Conservation (phyloP, 176 grass and related monocot species). For the Avena atlantica region DNA sequence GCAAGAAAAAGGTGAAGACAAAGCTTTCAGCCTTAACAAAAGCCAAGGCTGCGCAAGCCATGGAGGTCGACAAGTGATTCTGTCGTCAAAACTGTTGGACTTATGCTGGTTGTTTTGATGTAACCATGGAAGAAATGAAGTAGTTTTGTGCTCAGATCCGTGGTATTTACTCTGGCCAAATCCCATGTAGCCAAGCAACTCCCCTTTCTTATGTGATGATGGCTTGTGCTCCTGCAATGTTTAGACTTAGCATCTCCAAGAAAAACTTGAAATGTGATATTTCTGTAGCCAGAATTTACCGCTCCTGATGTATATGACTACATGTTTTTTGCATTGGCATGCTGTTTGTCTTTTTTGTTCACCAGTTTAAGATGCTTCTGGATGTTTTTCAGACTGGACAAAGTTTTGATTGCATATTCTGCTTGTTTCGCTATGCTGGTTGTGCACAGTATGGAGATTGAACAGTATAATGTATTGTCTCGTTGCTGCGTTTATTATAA, state of each 20-base stretch:
- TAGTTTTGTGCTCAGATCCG: background rate
- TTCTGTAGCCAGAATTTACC: too few species aligned
- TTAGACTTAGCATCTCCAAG: background rate
- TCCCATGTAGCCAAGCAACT: constrained; percentile 3
- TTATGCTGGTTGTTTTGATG: background rate
- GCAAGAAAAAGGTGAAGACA: constrained; percentile 89
- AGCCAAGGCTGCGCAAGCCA: constrained; percentile 80
- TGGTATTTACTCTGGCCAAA: background rate
- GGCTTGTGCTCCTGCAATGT: background rate
- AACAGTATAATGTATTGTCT: background rate
- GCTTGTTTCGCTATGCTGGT: background rate
- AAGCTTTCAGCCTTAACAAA: constrained; percentile 75
- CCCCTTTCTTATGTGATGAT: background rate
- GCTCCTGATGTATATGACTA: too few species aligned
- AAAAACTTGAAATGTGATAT: background rate
- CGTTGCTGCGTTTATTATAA: background rate
- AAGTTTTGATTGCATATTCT: background rate
- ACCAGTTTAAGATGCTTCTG: background rate
- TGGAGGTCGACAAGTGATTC: constrained; percentile 73
- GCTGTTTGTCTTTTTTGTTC: background rate
- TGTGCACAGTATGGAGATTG: background rate
- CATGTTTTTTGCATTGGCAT: too few species aligned
- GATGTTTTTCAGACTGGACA: background rate
- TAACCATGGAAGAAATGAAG: constrained; percentile 1
- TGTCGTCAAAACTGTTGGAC: too few species aligned